Evolutionary conservation across 495 filamentous ascomycete genomes (phyloP).

Genomic region (Trichoderma virens): DNA sequence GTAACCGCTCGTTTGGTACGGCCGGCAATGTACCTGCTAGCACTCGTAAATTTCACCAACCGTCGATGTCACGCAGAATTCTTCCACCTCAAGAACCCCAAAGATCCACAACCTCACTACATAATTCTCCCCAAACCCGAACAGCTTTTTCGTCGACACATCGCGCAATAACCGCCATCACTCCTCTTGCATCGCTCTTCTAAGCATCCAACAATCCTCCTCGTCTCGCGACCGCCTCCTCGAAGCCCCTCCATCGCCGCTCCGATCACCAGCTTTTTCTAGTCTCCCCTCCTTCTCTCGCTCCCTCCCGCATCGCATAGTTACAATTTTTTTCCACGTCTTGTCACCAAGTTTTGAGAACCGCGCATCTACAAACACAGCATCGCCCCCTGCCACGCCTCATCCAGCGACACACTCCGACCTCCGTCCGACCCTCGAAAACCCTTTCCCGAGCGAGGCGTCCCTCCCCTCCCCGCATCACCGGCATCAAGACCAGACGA

Average conservation of each 20-base stretch:
- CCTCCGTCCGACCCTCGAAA: neutral
- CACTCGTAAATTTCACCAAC: slow-evolving; percentile 5
- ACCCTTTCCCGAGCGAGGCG: neutral
- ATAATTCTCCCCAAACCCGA: neutral
- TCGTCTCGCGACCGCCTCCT: neutral
- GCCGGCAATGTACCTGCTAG: slow-evolving; percentile 6
- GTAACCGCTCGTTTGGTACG: slow-evolving; percentile 5
- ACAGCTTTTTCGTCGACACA: neutral
- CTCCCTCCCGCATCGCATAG: neutral
- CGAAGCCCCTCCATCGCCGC: slow-evolving; percentile 5
- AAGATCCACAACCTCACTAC: slow-evolving; percentile 4
- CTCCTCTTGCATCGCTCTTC: neutral
- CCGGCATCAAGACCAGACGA: neutral
- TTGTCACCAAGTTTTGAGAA: neutral
- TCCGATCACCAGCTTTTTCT: neutral
- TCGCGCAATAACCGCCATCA: neutral
- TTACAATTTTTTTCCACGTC: neutral
- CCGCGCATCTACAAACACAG: neutral
- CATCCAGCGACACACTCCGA: neutral
- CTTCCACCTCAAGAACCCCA: slow-evolving; percentile 5
- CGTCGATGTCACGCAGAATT: slow-evolving; percentile 8
- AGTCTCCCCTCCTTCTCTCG: neutral
- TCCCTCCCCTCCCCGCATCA: slow-evolving; percentile 4
- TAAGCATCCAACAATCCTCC: neutral
- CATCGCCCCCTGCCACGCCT: neutral